phyloP scores from a whole-genome alignment of 805 yeast genomes.

The Saccharomycopsis fodiens region DNA sequence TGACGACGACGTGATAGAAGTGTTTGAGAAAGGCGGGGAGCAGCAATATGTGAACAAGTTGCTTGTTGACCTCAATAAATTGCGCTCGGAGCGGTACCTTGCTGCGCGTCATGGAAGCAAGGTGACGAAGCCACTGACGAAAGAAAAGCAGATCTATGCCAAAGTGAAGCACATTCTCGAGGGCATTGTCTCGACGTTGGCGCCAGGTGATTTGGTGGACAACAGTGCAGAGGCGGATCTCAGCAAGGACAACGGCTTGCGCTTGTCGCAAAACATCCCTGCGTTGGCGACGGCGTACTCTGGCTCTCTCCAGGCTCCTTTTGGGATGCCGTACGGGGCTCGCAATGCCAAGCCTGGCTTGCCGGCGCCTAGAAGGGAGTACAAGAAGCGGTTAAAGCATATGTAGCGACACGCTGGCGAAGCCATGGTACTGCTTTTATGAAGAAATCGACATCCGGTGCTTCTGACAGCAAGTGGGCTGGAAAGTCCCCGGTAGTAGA shows the following conservation, averaged over 20 bases:
- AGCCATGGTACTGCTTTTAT: no score
- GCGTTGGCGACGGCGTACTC: slow-evolving; percentile 64
- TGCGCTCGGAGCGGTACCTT: slow-evolving; percentile 40
- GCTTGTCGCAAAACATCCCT: slow-evolving; percentile 43
- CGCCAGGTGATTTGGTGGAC: slow-evolving; percentile 30
- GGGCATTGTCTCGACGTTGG: slow-evolving; percentile 32
- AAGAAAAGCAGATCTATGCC: slow-evolving; percentile 37
- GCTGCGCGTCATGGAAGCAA: slow-evolving; percentile 21
- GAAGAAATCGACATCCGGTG: no score
- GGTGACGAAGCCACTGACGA: slow-evolving; percentile 32
- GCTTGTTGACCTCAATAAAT: slow-evolving; percentile 40
- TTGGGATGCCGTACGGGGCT: slow-evolving; percentile 21
- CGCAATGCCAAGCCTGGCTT: no score
- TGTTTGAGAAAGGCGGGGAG: slow-evolving; percentile 35
- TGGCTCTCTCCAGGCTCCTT: slow-evolving; percentile 70
- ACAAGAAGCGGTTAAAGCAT: no score
- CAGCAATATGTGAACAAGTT: slow-evolving; percentile 36
- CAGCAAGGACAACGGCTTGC: slow-evolving; percentile 30
- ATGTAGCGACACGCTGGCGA: no score
- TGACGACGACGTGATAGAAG: slow-evolving; percentile 46
- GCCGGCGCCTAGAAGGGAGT: no score
- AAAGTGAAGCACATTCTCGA: slow-evolving; percentile 39
- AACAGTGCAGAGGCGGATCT: slow-evolving; percentile 25
- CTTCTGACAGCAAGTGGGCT: no score
- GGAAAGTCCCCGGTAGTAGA: no score